Evolutionary conservation across 1,284 basidiomycete genomes (phyloP).

Genomic region (Ceratobasidium papillatum): DNA sequence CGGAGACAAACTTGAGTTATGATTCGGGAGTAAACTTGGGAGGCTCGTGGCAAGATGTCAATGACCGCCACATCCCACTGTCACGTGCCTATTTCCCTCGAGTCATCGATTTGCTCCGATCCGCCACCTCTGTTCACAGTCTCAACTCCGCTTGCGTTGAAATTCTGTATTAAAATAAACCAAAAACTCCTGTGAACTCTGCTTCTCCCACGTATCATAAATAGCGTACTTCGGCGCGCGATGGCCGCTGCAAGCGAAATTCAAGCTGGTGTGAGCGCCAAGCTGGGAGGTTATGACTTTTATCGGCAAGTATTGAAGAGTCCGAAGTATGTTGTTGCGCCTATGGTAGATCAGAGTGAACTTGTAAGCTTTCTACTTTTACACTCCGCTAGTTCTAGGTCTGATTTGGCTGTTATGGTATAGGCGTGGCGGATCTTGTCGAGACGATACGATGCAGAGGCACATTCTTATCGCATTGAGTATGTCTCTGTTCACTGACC

Average conservation of each 20-base stretch:
- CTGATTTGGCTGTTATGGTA: constrained; percentile 15
- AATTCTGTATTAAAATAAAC: too few relatives aligned
- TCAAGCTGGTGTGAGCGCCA: constrained; percentile 51
- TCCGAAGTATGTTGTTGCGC: constrained; percentile 90
- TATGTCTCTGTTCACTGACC: constrained; percentile 26
- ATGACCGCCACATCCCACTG: too few relatives aligned
- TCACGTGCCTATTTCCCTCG: too few relatives aligned
- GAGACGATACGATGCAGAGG: constrained; percentile 83
- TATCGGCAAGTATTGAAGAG: constrained; percentile 79
- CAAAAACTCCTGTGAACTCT: too few relatives aligned
- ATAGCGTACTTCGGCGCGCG: constrained; percentile 16
- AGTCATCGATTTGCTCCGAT: too few relatives aligned
- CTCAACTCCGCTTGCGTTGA: too few relatives aligned
- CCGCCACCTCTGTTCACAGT: too few relatives aligned
- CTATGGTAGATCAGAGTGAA: constrained; percentile 98
- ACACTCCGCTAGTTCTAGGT: neutral
- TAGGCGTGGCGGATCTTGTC: constrained; percentile 93
- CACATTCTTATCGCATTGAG: constrained; percentile 51
- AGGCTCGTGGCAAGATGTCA: too few relatives aligned
- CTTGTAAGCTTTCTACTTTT: constrained; percentile 65
- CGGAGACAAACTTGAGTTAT: too few relatives aligned
- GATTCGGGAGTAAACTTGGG: too few relatives aligned
- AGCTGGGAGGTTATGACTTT: constrained; percentile 82
- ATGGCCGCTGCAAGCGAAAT: constrained; percentile 21
- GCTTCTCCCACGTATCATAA: constrained; percentile 1